Conservation (phyloP, 306 rosid genomes). For the Sophora flavescens region DNA sequence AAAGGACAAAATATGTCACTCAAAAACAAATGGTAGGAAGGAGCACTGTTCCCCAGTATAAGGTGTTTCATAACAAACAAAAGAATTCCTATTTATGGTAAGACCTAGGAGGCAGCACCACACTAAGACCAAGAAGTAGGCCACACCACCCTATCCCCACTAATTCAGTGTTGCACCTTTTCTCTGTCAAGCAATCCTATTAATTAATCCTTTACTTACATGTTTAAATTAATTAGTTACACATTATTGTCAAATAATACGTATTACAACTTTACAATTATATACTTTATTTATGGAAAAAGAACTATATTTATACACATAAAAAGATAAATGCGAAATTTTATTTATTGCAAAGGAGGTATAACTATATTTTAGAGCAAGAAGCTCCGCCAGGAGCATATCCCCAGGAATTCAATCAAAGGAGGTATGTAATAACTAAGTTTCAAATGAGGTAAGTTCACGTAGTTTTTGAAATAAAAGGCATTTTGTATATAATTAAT, state of each 20-base stretch:
- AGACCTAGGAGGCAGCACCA: background rate
- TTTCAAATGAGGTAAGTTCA: too few relatives aligned
- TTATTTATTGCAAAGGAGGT: too few relatives aligned
- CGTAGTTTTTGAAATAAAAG: too few relatives aligned
- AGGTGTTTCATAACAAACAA: slow-evolving; percentile 14
- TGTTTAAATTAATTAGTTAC: background rate
- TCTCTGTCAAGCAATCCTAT: background rate
- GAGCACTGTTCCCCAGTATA: background rate
- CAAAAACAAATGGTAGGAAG: background rate
- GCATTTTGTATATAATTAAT: too few relatives aligned
- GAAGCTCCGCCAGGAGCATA: too few relatives aligned
- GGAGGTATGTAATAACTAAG: too few relatives aligned
- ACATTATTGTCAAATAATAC: slow-evolving; percentile 5
- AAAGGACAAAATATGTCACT: background rate
- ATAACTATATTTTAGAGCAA: too few relatives aligned
- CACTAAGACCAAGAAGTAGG: slow-evolving; percentile 29
- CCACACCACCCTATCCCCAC: slow-evolving; percentile 44
- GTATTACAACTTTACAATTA: too few relatives aligned
- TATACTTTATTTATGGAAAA: too few relatives aligned
- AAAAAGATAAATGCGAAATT: too few relatives aligned
- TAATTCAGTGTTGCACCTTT: slow-evolving; percentile 46
- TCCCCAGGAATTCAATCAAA: too few relatives aligned
- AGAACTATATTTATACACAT: too few relatives aligned
- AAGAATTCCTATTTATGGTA: slow-evolving; percentile 35
- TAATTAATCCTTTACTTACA: background rate